These are phyloP conservation scores for Trypethelium eluteriae DNA, from an alignment of 495 filamentous ascomycete genomes.

Conservation along the genomic window DNA sequence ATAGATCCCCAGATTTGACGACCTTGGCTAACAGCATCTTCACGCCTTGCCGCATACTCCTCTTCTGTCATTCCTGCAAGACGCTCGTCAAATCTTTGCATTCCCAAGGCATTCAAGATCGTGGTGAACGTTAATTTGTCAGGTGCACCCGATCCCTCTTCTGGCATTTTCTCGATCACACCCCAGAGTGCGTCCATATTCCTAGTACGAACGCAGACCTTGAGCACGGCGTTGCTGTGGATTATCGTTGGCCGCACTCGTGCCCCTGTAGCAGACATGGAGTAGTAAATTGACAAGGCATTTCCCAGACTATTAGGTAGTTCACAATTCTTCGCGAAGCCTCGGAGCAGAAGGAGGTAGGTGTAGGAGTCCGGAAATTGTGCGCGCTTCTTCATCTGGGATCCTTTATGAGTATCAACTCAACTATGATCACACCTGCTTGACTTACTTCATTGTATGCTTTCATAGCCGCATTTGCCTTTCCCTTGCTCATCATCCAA, in stretches of 20 bases:
- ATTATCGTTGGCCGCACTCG: constrained; percentile 59
- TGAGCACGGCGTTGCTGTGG: constrained; percentile 79
- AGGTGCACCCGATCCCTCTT: constrained; percentile 51
- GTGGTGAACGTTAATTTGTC: constrained; percentile 68
- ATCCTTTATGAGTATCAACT: neutral
- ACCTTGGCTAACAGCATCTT: constrained; percentile 47
- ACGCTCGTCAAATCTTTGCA: constrained; percentile 28
- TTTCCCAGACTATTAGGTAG: constrained; percentile 48
- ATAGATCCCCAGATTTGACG: constrained; percentile 75
- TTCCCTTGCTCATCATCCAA: constrained; percentile 53
- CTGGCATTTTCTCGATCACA: constrained; percentile 57
- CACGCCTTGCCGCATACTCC: constrained; percentile 31
- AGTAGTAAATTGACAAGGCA: constrained; percentile 63
- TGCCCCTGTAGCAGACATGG: constrained; percentile 52
- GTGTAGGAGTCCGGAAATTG: constrained; percentile 66
- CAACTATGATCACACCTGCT: neutral
- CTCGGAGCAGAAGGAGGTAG: constrained; percentile 75
- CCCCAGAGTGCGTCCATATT: constrained; percentile 71
- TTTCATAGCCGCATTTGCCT: constrained; percentile 57
- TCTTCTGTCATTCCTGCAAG: constrained; percentile 29
- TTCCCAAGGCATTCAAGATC: constrained; percentile 63
- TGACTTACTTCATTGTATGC: constrained; percentile 71
- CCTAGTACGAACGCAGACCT: constrained; percentile 60
- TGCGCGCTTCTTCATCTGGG: constrained; percentile 90
- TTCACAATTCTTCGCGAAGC: constrained; percentile 51